Base-by-base conservation (phyloP, 768 basidiomycete species). In the Pleurotus tuber-regium region DNA sequence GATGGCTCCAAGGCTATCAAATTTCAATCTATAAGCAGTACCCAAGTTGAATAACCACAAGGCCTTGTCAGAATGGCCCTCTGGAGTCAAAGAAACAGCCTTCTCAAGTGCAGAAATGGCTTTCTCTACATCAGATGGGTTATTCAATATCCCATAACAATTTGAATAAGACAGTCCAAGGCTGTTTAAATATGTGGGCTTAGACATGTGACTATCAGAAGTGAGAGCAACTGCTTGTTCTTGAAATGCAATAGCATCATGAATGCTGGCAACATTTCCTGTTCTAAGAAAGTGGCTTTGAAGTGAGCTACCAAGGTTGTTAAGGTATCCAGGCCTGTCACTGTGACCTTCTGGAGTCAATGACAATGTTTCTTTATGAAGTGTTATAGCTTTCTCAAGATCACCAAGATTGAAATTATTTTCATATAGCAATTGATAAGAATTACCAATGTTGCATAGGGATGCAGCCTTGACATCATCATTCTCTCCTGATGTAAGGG, bases 31-130 rank as follows among this genome's bases (percentile, higher is more conserved):
- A 21, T 67, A 49, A 0, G 59, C 52, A 44, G 36, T 54, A 6
- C 58, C 66, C 3, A 72, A 54, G 33, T 63, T 61, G 25, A 36
- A 43, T 14, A 58, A 42, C 29, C 11, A 44, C 5, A 19, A 28
- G 5, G 54, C 30, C 28, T 52, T 42, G 18, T 53, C 24, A 4
- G 43, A 11, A 33, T 61, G 59, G 8, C 26, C 54, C n/a, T 50
- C 30, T 18, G 59, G 50, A 25, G 46, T 55, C 21, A 55, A 31
- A 12, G n/a, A 31, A 1, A 59, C 41, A 24, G 55, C 59, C 11
- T 23, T 44, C 21, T 57, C 26, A 2, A 51, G 25, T 4, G 25
- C 24, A 7, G 29, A 31, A 25, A 63, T 48, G n/a, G 58, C 51
- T 38, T 59, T 26, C 11, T 51, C 50, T 21, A 62, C 35, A 46